phyloP scores from a whole-genome alignment of 1,284 basidiomycete species.

The Rhodofomes roseus region DNA sequence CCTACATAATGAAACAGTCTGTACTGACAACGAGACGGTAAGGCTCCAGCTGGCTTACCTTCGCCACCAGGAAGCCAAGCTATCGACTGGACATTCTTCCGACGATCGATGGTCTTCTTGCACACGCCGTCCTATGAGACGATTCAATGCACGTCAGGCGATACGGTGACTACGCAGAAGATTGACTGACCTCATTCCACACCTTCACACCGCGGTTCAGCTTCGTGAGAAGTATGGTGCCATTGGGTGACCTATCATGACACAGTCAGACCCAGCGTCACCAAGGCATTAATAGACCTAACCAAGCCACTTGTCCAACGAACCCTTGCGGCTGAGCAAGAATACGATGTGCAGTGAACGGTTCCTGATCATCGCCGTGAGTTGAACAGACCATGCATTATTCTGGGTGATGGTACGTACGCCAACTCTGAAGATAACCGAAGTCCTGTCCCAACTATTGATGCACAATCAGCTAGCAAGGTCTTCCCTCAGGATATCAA shows the following conservation, averaged over 20 bases:
- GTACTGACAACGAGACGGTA: not conserved
- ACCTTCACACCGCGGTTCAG: conserved; percentile 69
- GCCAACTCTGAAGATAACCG: conserved; percentile 68
- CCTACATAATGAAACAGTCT: conserved; percentile 28
- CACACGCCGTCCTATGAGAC: conserved; percentile 62
- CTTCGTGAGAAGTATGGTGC: conserved; percentile 61
- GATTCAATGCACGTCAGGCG: not conserved
- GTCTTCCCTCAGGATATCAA: not conserved
- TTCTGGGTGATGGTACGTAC: conserved; percentile 36
- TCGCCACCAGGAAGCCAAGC: conserved; percentile 70
- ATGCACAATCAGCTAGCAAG: conserved; percentile 4
- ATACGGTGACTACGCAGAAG: no score
- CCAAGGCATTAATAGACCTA: not conserved
- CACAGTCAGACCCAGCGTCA: not conserved
- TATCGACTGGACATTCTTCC: conserved; percentile 58
- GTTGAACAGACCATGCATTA: not conserved
- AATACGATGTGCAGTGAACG: conserved; percentile 56
- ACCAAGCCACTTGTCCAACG: conserved; percentile 79
- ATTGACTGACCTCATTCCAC: conserved; percentile 60
- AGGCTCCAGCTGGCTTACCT: conserved; percentile 33
- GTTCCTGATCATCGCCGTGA: conserved; percentile 37
- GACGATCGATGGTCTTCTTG: conserved; percentile 64
- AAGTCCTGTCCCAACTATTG: conserved; percentile 72
- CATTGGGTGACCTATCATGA: conserved; percentile 58
- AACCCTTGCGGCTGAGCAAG: conserved; percentile 73